Conservation (phyloP, 2,329 filamentous ascomycete species). For the Monilinia fructicola region DNA sequence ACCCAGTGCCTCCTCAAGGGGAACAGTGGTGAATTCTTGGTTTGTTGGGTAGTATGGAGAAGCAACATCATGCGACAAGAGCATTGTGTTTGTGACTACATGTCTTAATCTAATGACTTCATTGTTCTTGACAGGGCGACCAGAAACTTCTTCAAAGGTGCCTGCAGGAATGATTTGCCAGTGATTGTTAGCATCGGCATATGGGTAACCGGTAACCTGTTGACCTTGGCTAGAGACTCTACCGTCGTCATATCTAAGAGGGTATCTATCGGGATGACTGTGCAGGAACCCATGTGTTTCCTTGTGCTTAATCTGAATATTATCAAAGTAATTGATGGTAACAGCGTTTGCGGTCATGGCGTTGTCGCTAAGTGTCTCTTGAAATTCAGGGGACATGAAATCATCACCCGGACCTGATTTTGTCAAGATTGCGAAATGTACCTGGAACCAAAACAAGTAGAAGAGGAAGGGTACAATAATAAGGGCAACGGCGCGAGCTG, state of each 20-base stretch:
- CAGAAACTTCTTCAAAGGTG: slow-evolving; percentile 58
- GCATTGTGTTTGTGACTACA: slow-evolving; percentile 77
- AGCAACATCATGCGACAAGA: slow-evolving; percentile 94
- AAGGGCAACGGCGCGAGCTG: slow-evolving; percentile 78
- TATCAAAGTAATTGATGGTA: slow-evolving; percentile 86
- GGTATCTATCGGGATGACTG: slow-evolving; percentile 86
- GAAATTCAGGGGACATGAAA: slow-evolving; percentile 98
- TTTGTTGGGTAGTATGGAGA: slow-evolving; percentile 96
- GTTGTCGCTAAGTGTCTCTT: slow-evolving; percentile 95
- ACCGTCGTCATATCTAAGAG: slow-evolving; percentile 93
- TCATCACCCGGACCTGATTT: slow-evolving; percentile 93
- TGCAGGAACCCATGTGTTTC: slow-evolving; percentile 96
- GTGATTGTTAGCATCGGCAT: slow-evolving; percentile 98
- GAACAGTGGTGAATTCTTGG: slow-evolving; percentile 92
- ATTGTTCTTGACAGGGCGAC: slow-evolving; percentile 73
- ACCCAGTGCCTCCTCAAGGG: slow-evolving; percentile 68
- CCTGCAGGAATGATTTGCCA: slow-evolving; percentile 87
- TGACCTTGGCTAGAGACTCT: slow-evolving; percentile 96
- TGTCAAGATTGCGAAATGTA: slow-evolving; percentile 88
- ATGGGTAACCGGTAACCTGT: slow-evolving; percentile 96
- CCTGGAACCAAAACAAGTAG: slow-evolving; percentile 99
- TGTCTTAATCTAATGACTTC: slow-evolving; percentile 86
- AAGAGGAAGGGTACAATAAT: slow-evolving; percentile 93
- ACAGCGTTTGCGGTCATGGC: slow-evolving; percentile 84
- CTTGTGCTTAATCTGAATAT: slow-evolving; percentile 87